These are phyloP conservation scores for Podospora anserina DNA, from an alignment of 495 filamentous ascomycete genomes.

Conservation along the genomic window DNA sequence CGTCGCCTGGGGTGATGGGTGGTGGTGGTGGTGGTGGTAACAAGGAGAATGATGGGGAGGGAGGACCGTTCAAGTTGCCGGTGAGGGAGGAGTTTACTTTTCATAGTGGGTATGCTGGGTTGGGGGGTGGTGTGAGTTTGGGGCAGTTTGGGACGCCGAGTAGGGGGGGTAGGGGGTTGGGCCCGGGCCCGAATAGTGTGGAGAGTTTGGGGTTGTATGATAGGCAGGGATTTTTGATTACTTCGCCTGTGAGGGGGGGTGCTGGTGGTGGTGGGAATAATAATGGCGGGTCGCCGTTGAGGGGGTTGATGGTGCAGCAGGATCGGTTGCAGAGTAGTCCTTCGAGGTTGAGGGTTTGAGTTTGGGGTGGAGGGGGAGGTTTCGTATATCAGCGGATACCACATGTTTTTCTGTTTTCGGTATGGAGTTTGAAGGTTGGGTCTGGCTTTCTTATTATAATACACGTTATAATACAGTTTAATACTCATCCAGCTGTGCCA, in stretches of 20 bases:
- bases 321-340: slow-evolving; percentile 7
- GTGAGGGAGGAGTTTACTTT: slow-evolving; percentile 5
- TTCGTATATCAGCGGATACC: not conserved
- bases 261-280: not conserved
- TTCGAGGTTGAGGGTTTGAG: slow-evolving; percentile 8
- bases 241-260: slow-evolving; percentile 11
- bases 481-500: too few relatives aligned
- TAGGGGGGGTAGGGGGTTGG: not conserved
- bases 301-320: not conserved
- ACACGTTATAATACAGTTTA: too few relatives aligned
- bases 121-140: not conserved
- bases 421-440: not conserved
- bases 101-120: not conserved
- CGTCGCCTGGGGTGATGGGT: not conserved
- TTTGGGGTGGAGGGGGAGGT: not conserved
- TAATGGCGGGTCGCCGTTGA: not conserved
- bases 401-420: not conserved
- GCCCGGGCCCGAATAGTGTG: too few relatives aligned
- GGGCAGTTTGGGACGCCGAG: not conserved
- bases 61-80: not conserved
- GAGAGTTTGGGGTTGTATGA: slow-evolving; percentile 26
- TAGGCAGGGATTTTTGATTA: slow-evolving; percentile 25
- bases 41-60: slow-evolving; percentile 2
- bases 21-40: not conserved
- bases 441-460: too few relatives aligned